Evolutionary conservation across 345 rosid genomes (phyloP), one percentile per base, ranked within the genome.

Genomic region (Eucalyptus erythrocorys): DNA sequence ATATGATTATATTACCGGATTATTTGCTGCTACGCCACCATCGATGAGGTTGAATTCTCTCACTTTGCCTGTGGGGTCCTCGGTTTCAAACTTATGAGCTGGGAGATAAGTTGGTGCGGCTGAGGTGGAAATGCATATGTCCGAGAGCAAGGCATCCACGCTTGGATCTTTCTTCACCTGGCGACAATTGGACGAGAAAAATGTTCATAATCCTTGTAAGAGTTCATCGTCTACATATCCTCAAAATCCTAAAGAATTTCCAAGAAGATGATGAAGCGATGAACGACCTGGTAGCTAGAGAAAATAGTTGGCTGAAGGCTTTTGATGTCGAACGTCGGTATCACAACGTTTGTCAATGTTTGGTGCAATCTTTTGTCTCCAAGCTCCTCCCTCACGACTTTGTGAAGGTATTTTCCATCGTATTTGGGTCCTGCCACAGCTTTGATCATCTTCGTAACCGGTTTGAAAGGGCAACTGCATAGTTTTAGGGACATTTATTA

Each of bases 21-120:
- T 93, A 43, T 95, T 95, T 66, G 95, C 95, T 2, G 96, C 94
- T 4, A 95, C 90, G 27, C 95, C 94, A 3, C 93, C 93, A 55
- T 93, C 94, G 4, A 92, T 90, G 19, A 95, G 92, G 85, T 93
- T 89, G 90, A 95, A 93, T 26, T 85, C 88, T n/a, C 92, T 88
- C 14, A 87, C 85, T 45, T 91, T 79, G 8, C 92, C 93, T 4
- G 48, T 68, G 11, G 47, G 40, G 47, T 89, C 90, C 59, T 85
- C 26, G 40, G 93, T 92, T 85, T 88, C 89, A n/a, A 95, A 95
- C 48, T 51, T 50, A 87, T 94, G 91, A 8, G 94, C 93, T 0
- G 95, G 97, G 34, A 95, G 92, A 87, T 89, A 92, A 66, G 94
- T 93, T 19, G 97, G 97, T 30, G 96, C 94, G 5, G 96, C 96